These are phyloP conservation scores for Petunia axillaris DNA, from an alignment of 257 asterid species.

Conservation along the genomic window DNA sequence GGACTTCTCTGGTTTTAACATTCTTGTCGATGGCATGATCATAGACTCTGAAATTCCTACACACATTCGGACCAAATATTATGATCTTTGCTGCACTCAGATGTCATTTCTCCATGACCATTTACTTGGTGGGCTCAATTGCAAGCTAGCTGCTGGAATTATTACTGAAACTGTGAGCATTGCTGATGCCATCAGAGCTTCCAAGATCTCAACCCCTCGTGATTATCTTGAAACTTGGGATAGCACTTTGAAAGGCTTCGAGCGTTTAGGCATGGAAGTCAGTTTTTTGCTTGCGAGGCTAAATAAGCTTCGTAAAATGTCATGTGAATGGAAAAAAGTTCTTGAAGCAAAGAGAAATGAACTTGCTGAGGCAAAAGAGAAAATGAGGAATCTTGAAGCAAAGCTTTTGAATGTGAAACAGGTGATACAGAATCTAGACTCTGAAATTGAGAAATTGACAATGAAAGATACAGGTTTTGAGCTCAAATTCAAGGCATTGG, in stretches of 20 bases:
- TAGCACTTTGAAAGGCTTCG: slow-evolving; percentile 57
- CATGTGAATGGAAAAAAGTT: slow-evolving; percentile 34
- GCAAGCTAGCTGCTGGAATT: slow-evolving; percentile 54
- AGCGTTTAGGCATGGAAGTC: slow-evolving; percentile 63
- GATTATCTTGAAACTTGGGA: slow-evolving; percentile 52
- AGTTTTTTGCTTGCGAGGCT: slow-evolving; percentile 57
- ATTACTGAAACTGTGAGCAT: slow-evolving; percentile 51
- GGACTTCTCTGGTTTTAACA: slow-evolving; percentile 51
- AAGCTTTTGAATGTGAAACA: slow-evolving; percentile 36
- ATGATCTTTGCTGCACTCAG: slow-evolving; percentile 59
- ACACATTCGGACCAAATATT: slow-evolving; percentile 46
- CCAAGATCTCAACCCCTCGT: slow-evolving; percentile 35
- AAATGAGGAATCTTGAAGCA: slow-evolving; percentile 35
- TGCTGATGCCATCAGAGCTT: slow-evolving; percentile 60
- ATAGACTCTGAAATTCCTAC: slow-evolving; percentile 54
- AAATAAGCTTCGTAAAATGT: slow-evolving; percentile 34
- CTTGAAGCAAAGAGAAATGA: slow-evolving; percentile 40
- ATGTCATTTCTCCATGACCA: slow-evolving; percentile 53
- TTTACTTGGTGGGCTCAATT: slow-evolving; percentile 55
- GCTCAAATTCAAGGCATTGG: slow-evolving; percentile 37
- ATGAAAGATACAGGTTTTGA: slow-evolving; percentile 36
- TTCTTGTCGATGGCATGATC: slow-evolving; percentile 49
- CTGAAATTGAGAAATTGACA: slow-evolving; percentile 43
- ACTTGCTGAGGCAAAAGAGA: slow-evolving; percentile 37
- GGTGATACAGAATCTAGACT: slow-evolving; percentile 32